Conservation (phyloP, 2,329 filamentous ascomycete species). For the Pestalotiopsis sp. region DNA sequence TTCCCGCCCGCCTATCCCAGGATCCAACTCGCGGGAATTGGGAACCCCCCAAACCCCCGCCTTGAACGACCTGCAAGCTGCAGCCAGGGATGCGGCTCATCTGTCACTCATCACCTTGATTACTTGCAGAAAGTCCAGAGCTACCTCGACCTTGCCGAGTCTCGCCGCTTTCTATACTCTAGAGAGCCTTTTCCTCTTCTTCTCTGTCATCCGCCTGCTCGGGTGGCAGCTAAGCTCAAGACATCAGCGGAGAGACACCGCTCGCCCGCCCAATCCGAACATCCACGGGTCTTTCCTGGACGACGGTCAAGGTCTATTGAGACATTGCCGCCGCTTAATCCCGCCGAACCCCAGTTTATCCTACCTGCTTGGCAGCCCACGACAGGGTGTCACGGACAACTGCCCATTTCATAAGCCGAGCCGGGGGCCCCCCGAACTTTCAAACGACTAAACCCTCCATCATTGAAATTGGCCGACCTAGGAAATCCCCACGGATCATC, state of each 20-base stretch:
- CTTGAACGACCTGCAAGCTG: not conserved
- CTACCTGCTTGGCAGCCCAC: not conserved
- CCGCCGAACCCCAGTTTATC: not conserved
- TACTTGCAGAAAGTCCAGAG: not conserved
- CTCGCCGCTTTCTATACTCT: not conserved
- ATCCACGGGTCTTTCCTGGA: not conserved
- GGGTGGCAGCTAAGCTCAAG: not conserved
- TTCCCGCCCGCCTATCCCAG: not conserved
- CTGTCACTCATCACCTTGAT: not conserved
- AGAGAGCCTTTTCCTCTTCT: not conserved
- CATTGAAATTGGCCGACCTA: constrained; percentile 2
- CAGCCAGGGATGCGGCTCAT: not conserved
- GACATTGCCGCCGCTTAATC: not conserved
- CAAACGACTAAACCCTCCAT: constrained; percentile 6
- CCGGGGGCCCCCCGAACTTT: constrained; percentile 10
- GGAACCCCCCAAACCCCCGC: not conserved
- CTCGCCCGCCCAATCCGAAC: not conserved
- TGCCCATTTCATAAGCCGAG: not conserved
- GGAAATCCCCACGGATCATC: constrained; percentile 10
- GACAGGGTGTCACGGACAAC: not conserved
- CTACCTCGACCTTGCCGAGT: not conserved
- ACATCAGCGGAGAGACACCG: not conserved
- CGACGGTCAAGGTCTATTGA: not conserved
- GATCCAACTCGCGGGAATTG: not conserved
- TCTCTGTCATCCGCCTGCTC: not conserved